Base-by-base conservation (phyloP, 106 monocot genomes). In the Dendrobium officinale region DNA sequence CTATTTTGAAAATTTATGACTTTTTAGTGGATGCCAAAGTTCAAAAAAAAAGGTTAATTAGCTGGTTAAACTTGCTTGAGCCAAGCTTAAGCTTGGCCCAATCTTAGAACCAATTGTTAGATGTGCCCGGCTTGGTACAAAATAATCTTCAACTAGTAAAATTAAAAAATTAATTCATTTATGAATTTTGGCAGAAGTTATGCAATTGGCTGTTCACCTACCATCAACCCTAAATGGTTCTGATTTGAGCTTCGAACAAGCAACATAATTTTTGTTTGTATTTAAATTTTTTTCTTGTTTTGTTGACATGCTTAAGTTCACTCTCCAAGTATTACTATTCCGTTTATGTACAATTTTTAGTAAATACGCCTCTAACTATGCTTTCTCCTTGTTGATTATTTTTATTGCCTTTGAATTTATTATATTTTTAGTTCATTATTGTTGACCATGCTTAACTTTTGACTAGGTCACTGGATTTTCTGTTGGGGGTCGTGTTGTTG, bases 381-480 rank as follows among this genome's bases (percentile, higher is more conserved):
- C 22, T 37, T 2, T 70, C 3, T 31, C 1, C 37, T 70, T 37
- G 8, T n/a, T 70, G 70, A 70, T 70, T 61, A 61, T 61, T 61
- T 61, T 51, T 13, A 51, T 13, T 51, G 51, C 6, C 1, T 70
- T 29, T 74, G 19, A 6, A 44, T 42, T 74, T 74, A 9, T 43
- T 43, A 6, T 31, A 44, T 70, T 33, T 33, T 5, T 70, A 37
- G 16, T 70, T 70, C 70, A 31, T 70, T 70, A 22, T 19, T 72
- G 51, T 15, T 72, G 33, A 72, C 11, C 9, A 37, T 17, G 40
- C 4, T 29, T 27, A 37, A 83, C 33, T 80, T 73, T 55, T 80
- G 59, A 49, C n/a, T 42, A 98, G 98, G 98, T 99, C 42, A 99
- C 99, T 83, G 99, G 99, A 79, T 99, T 99, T 89, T 99, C 99